Percentiles rank a stretch among this genome's conserved stretches.
Evolutionary conservation across 257 asterid genomes (phyloP).

Genomic region (Capsicum baccatum): DNA sequence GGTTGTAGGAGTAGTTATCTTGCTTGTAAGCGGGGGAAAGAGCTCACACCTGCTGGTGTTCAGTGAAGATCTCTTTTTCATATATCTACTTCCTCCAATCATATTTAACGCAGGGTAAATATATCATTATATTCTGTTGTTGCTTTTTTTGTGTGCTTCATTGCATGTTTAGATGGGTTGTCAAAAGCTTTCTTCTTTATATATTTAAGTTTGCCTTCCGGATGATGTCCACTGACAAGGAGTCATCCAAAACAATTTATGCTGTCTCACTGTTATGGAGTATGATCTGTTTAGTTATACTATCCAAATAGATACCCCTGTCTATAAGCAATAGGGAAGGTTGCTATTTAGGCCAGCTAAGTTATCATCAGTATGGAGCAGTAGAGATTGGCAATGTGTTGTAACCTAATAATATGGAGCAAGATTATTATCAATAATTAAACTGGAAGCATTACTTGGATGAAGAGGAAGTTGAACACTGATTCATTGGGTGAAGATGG

Average conservation of each 20-base stretch:
- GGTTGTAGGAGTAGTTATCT: conserved; percentile 47
- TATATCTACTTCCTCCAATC: conserved; percentile 55
- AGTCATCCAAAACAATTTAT: neutral
- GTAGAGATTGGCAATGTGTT: neutral
- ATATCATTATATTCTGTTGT: neutral
- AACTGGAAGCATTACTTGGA: neutral
- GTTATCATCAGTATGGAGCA: neutral
- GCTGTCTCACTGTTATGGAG: neutral
- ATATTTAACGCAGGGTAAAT: conserved; percentile 56
- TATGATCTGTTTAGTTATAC: neutral
- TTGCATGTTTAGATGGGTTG: neutral
- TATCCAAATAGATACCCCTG: neutral
- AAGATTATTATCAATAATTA: neutral
- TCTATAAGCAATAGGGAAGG: neutral
- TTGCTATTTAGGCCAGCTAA: neutral
- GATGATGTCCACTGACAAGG: neutral
- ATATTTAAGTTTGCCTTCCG: neutral
- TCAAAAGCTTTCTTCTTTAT: neutral
- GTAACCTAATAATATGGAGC: neutral
- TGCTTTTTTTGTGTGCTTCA: neutral
- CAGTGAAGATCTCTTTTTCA: conserved; percentile 55
- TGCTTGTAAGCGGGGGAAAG: conserved; percentile 45
- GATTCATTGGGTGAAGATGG: neutral
- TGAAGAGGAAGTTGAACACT: neutral
- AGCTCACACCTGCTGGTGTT: conserved; percentile 49